Evolutionary conservation across 352 stramenopile genomes (phyloP).

Genomic region (Globisporangium paddicum): DNA sequence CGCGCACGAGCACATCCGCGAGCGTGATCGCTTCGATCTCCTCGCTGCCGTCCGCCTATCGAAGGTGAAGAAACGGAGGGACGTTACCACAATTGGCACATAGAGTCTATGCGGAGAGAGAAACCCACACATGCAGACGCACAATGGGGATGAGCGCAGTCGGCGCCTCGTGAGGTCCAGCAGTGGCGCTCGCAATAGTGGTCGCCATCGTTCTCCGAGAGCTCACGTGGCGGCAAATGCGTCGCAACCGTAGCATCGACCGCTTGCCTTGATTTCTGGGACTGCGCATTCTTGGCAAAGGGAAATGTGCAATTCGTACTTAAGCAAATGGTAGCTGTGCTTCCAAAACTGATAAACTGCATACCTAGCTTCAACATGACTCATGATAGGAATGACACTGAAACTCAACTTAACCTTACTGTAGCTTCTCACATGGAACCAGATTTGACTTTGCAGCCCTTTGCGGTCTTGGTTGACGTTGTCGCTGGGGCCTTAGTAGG

Average conservation of each 20-base stretch:
- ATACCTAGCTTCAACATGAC: no score
- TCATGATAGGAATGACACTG: no score
- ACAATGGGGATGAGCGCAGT: constrained; percentile 32
- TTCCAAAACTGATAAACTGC: no score
- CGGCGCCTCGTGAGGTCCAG: neutral
- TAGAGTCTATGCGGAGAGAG: no score
- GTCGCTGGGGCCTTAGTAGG: neutral
- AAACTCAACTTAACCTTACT: no score
- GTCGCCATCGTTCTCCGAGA: constrained; percentile 4
- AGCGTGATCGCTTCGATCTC: constrained; percentile 81
- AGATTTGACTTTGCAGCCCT: neutral
- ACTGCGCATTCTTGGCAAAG: neutral
- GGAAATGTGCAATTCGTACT: neutral
- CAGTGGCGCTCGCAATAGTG: neutral
- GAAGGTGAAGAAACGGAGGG: neutral
- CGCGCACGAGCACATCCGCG: constrained; percentile 65
- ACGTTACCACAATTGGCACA: neutral
- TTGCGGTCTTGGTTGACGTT: neutral
- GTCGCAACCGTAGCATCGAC: constrained; percentile 1
- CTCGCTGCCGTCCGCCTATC: constrained; percentile 72
- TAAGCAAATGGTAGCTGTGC: no score
- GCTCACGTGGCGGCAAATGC: constrained; percentile 2
- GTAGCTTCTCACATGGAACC: neutral
- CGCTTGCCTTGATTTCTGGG: no score
- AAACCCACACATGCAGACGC: neutral